A percentile compares a stretch with the other conserved stretches of the same genome.
Evolutionary conservation across 306 rosid species (phyloP).

Genomic region (Carpinus viminea): DNA sequence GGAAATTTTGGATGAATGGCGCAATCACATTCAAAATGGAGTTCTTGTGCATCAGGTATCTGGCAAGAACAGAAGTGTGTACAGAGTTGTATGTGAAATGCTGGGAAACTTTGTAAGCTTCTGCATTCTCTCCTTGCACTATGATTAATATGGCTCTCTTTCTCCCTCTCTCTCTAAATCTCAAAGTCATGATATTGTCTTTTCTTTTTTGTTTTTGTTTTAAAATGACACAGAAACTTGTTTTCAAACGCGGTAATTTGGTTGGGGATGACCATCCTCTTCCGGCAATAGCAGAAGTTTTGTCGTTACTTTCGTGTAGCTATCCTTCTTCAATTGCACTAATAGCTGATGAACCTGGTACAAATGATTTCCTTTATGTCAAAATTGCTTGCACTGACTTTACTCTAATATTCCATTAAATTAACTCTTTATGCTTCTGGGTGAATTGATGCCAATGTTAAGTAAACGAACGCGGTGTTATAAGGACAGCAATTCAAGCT

Average conservation of each 20-base stretch:
- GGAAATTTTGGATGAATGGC: conserved; percentile 45
- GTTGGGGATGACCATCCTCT: conserved; percentile 85
- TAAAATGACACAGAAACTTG: conserved; percentile 65
- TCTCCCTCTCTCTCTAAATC: conserved; percentile 13
- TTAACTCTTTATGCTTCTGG: conserved; percentile 16
- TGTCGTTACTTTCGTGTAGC: conserved; percentile 55
- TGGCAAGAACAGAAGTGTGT: conserved; percentile 51
- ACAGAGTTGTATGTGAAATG: conserved; percentile 65
- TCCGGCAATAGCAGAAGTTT: conserved; percentile 63
- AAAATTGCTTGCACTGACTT: conserved; percentile 23
- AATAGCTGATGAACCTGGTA: conserved; percentile 86
- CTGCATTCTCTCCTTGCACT: conserved; percentile 25
- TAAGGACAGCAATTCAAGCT: conserved; percentile 67
- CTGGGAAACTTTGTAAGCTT: conserved; percentile 75
- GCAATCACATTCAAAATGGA: conserved; percentile 45
- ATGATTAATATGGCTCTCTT: conserved; percentile 12
- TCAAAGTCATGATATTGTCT: conserved; percentile 10
- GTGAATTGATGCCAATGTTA: conserved; percentile 35
- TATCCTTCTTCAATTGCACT: conserved; percentile 73
- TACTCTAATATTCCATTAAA: background rate
- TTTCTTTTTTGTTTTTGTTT: conserved; percentile 21
- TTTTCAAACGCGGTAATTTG: conserved; percentile 80
- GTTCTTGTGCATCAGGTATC: conserved; percentile 58
- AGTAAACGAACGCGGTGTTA: conserved; percentile 59
- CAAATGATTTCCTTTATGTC: conserved; percentile 18